Evolutionary conservation across 2,329 filamentous ascomycete genomes (phyloP), one percentile per base, ranked within the genome.

Genomic region (Colletotrichum acutatum): DNA sequence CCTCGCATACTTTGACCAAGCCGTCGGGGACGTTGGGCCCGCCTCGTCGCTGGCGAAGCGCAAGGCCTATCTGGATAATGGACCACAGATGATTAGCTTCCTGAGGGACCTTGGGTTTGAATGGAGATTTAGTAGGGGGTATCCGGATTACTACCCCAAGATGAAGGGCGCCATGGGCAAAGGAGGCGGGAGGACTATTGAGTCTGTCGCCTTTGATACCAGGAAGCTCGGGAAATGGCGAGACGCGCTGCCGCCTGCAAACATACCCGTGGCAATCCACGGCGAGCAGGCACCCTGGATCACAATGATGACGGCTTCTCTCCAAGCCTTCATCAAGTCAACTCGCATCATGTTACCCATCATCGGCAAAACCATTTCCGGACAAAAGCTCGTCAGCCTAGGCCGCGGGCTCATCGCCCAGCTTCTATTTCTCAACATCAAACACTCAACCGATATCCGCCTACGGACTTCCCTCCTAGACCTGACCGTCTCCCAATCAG

Each of bases 141-240:
- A 79, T 74, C 80, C 80, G 3, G 81, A 82, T 74, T 82, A 82
- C 68, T 80, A 79, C 64, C 78, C 78, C 28, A 62, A 77, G 26
- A 56, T 71, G 11, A 74, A 76, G 2, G 79, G 79, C 14, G 76
- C 66, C 16, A 53, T 54, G 46, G 54, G 75, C 1, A 63, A 72
- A 52, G 60, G 56, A 1, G 75, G 74, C 1, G 80, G 79, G 6
- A 73, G 80, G 24, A 77, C 75, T 4, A 74, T 81, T 30, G 79
- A 82, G 74, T 72, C 76, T 0, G 72, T 63, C n/a, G 60, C 76
- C 24, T 81, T 81, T 61, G 75, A 81, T 66, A 52, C 76, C 11
- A 76, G 75, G 26, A 72, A 75, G 65, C 76, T 81, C 4, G 79
- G 79, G 3, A 65, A 66, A 7, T 81, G 79, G 78, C 65, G 70